Evolutionary conservation across 192 early-diverging fungal genomes (phyloP).

Genomic region (Backusella circina): DNA sequence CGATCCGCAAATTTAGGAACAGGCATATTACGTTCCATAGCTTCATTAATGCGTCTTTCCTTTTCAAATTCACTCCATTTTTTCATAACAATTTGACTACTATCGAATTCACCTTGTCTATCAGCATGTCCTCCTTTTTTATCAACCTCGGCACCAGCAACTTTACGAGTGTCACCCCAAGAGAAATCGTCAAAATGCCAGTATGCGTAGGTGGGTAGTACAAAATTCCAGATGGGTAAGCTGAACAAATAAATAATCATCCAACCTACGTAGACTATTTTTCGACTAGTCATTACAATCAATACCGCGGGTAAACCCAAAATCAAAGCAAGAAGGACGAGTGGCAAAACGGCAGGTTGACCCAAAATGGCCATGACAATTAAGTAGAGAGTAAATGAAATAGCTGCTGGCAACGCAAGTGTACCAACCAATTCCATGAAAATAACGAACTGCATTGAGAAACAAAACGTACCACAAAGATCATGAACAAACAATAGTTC

Average conservation of each 20-base stretch:
- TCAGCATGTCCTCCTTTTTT: slow-evolving; percentile 56
- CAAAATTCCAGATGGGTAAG: slow-evolving; percentile 78
- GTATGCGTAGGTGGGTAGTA: slow-evolving; percentile 74
- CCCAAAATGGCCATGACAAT: slow-evolving; percentile 74
- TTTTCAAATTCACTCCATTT: slow-evolving; percentile 66
- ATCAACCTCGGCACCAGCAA: slow-evolving; percentile 40
- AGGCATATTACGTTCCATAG: slow-evolving; percentile 7
- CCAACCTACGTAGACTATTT: slow-evolving; percentile 86
- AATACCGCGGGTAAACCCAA: slow-evolving; percentile 88
- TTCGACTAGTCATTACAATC: slow-evolving; percentile 84
- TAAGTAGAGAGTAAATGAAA: slow-evolving; percentile 81
- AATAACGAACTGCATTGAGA: slow-evolving; percentile 95
- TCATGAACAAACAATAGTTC: slow-evolving; percentile 80
- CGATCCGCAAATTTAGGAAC: slow-evolving; percentile 23
- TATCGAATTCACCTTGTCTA: slow-evolving; percentile 73
- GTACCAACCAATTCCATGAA: slow-evolving; percentile 94
- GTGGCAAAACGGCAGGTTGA: slow-evolving; percentile 50
- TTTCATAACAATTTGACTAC: slow-evolving; percentile 69
- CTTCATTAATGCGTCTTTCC: neutral
- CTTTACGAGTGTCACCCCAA: slow-evolving; percentile 79
- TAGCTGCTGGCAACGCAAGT: slow-evolving; percentile 87
- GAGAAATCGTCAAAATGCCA: slow-evolving; percentile 91
- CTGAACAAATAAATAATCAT: slow-evolving; percentile 41
- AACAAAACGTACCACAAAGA: slow-evolving; percentile 88
- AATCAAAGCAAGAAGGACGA: slow-evolving; percentile 74